Conservation (phyloP, 257 asterid species). For the Jacaranda mimosifolia region DNA sequence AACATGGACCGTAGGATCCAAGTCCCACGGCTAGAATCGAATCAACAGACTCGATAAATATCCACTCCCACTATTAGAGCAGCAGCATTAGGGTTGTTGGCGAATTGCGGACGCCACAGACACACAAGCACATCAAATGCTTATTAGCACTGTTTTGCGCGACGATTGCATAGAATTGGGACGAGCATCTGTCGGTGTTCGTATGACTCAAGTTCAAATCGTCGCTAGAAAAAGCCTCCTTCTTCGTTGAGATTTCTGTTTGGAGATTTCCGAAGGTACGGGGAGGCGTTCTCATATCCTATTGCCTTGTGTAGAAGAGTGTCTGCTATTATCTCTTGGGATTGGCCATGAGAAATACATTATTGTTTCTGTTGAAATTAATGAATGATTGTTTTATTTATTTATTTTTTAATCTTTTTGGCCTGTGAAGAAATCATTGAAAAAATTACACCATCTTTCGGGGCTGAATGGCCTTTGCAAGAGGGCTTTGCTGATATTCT, state of each 20-base stretch:
- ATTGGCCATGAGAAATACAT: constrained; percentile 78
- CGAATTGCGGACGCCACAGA: not conserved
- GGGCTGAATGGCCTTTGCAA: constrained; percentile 66
- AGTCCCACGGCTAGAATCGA: constrained; percentile 11
- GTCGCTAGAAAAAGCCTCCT: constrained; percentile 47
- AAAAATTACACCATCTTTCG: constrained; percentile 75
- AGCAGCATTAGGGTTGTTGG: constrained; percentile 13
- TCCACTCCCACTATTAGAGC: not conserved
- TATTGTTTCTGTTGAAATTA: not conserved
- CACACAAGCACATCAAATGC: not conserved
- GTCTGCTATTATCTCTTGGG: constrained; percentile 70
- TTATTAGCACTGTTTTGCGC: too few species aligned
- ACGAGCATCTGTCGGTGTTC: constrained; percentile 40
- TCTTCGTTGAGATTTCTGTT: constrained; percentile 47
- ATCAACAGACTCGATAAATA: not conserved
- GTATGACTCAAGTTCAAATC: constrained; percentile 39
- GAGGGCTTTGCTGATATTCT: constrained; percentile 62
- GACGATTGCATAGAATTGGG: constrained; percentile 28
- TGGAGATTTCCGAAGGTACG: constrained; percentile 35
- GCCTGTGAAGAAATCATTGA: constrained; percentile 61
- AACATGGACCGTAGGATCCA: not conserved
- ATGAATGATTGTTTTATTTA: too few species aligned
- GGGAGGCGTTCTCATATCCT: constrained; percentile 68
- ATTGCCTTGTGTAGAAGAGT: constrained; percentile 72
- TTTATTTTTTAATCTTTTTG: not conserved